These are phyloP conservation scores for Fraxinus sp. DNA, from an alignment of 305 asterid genomes.

Conservation along the genomic window DNA sequence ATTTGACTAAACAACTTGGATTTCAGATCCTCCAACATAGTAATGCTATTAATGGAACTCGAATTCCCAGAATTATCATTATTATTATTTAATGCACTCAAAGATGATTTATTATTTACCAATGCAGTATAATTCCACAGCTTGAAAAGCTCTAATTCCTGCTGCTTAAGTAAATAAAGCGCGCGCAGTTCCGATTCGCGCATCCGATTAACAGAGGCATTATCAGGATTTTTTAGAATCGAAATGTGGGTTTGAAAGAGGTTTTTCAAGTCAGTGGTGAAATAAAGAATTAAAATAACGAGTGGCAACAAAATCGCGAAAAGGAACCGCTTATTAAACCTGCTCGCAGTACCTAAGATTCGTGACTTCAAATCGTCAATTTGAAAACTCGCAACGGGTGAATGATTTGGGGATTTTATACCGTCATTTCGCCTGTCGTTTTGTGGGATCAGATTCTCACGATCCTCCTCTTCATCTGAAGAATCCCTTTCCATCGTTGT, in stretches of 20 bases:
- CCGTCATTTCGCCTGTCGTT: conserved; percentile 45
- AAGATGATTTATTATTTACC: conserved; percentile 25
- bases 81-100: conserved; percentile 22
- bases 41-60: not conserved
- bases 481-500: conserved; percentile 56
- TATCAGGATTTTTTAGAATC: conserved; percentile 17
- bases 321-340: conserved; percentile 62
- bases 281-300: conserved; percentile 56
- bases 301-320: conserved; percentile 61
- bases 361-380: conserved; percentile 53
- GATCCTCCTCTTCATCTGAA: conserved; percentile 92
- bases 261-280: conserved; percentile 58
- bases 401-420: conserved; percentile 46
- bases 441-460: conserved; percentile 59
- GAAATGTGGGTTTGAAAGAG: conserved; percentile 55
- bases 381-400: conserved; percentile 50
- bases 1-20: conserved; percentile 59
- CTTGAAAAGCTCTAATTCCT: conserved; percentile 67
- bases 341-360: conserved; percentile 31
- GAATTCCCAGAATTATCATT: conserved; percentile 12
- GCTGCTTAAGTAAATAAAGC: conserved; percentile 67
- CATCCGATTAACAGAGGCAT: conserved; percentile 51
- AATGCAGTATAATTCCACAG: conserved; percentile 57
- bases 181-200: conserved; percentile 84
- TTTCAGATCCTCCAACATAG: conserved; percentile 45